phyloP scores from a whole-genome alignment of 1,284 basidiomycete genomes.

The Jaminaea rosea region DNA sequence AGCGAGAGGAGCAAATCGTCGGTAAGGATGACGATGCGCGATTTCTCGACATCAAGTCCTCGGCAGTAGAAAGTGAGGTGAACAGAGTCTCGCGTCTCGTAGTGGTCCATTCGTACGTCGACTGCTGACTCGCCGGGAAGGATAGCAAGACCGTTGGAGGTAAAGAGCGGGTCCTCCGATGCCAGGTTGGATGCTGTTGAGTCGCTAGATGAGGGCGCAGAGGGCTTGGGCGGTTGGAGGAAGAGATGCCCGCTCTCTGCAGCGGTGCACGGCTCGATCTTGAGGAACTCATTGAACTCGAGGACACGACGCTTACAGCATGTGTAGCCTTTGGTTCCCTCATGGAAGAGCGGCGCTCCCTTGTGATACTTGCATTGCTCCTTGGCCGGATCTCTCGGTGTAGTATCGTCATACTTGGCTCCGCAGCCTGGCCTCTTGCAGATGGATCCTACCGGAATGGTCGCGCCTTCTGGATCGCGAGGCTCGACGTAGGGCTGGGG shows the following conservation, averaged over 20 bases:
- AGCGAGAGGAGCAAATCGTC: constrained; percentile 31
- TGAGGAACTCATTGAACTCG: constrained; percentile 44
- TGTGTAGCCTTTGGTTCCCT: constrained; percentile 43
- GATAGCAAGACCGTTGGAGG: neutral
- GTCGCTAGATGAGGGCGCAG: neutral
- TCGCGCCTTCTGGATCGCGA: constrained; percentile 7
- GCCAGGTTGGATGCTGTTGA: neutral
- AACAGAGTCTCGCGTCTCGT: constrained; percentile 42
- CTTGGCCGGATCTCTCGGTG: constrained; percentile 9
- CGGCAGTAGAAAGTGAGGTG: constrained; percentile 43
- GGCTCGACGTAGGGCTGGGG: constrained; percentile 7
- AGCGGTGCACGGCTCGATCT: constrained; percentile 37
- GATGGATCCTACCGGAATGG: constrained; percentile 13
- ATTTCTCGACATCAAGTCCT: constrained; percentile 22
- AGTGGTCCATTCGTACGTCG: constrained; percentile 42
- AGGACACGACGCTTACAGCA: constrained; percentile 44
- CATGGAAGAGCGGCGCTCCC: constrained; percentile 44
- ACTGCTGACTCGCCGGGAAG: constrained; percentile 13
- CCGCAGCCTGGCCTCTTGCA: constrained; percentile 33
- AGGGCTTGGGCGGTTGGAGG: constrained; percentile 12
- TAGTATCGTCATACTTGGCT: constrained; percentile 9
- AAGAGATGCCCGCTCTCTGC: constrained; percentile 38
- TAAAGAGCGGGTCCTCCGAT: neutral
- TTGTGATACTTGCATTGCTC: constrained; percentile 39
- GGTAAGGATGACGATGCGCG: constrained; percentile 24